Conservation (phyloP, 2,329 filamentous ascomycete species). For the Leptographium flavum region DNA sequence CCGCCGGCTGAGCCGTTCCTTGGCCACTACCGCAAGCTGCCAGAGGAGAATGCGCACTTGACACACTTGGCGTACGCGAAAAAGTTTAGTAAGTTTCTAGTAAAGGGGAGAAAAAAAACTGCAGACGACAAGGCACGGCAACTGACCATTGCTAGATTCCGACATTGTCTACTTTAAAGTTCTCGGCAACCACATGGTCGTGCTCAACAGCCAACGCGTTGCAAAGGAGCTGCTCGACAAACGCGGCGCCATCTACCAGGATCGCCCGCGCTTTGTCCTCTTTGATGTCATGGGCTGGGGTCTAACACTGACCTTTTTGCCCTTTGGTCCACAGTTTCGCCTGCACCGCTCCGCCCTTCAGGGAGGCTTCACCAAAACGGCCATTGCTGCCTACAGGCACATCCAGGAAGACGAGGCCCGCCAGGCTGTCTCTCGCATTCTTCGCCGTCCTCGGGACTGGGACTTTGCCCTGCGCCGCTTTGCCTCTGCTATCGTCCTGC, state of each 20-base stretch:
- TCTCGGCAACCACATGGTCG: conserved; percentile 22
- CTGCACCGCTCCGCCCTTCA: conserved; percentile 26
- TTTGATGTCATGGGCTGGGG: conserved; percentile 28
- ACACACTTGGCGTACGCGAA: too few species aligned
- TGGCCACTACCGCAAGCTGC: too few species aligned
- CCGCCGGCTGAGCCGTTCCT: too few species aligned
- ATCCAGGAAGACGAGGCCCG: conserved; percentile 18
- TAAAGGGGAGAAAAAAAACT: too few species aligned
- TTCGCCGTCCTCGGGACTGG: conserved; percentile 20
- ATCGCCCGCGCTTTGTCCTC: conserved; percentile 23
- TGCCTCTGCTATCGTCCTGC: conserved; percentile 25
- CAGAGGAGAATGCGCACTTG: too few species aligned
- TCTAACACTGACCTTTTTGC: conserved; percentile 27
- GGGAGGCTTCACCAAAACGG: conserved; percentile 19
- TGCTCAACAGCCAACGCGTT: conserved; percentile 22
- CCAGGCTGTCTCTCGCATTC: conserved; percentile 17
- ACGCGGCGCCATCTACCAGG: conserved; percentile 23
- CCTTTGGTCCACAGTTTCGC: conserved; percentile 24
- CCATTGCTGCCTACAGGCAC: conserved; percentile 7
- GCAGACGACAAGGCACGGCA: too few species aligned
- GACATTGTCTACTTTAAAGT: conserved; percentile 19
- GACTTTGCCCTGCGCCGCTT: conserved; percentile 22
- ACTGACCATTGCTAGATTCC: conserved; percentile 11
- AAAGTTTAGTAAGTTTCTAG: too few species aligned
- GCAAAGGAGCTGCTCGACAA: conserved; percentile 25